Percentiles rank a stretch among this genome's conserved stretches.
phyloP scores from a whole-genome alignment of 805 yeast genomes.

The Lipomyces yamadae region DNA sequence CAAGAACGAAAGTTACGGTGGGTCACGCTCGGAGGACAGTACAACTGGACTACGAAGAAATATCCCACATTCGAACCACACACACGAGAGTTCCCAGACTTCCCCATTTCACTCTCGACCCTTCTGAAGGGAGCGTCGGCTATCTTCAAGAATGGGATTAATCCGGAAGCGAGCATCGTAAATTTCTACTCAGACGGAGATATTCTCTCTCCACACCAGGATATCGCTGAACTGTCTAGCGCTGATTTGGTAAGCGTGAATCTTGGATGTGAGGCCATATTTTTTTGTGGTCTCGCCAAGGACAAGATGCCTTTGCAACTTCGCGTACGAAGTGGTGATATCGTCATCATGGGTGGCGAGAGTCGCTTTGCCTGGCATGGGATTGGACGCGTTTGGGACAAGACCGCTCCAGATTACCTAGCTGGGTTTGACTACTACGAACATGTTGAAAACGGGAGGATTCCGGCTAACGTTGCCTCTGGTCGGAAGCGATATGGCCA shows the following conservation, averaged over 20 bases:
- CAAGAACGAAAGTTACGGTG: constrained; percentile 47
- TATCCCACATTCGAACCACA: constrained; percentile 48
- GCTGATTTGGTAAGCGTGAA: constrained; percentile 49
- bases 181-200: constrained; percentile 53
- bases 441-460: background rate
- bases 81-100: constrained; percentile 37
- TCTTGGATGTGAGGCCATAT: constrained; percentile 50
- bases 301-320: constrained; percentile 45
- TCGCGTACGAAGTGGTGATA: constrained; percentile 49
- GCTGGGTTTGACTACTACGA: constrained; percentile 22
- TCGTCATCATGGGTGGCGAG: constrained; percentile 51
- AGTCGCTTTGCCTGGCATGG: constrained; percentile 52
- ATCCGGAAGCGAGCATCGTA: constrained; percentile 51
- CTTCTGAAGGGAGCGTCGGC: constrained; percentile 17
- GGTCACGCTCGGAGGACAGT: constrained; percentile 55
- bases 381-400: constrained; percentile 48
- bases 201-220: constrained; percentile 52
- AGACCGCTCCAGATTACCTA: constrained; percentile 45
- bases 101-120: constrained; percentile 33
- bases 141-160: constrained; percentile 23
- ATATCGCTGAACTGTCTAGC: constrained; percentile 48
- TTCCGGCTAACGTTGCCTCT: background rate
- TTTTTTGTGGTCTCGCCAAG: constrained; percentile 35
- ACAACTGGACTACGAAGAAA: constrained; percentile 51
- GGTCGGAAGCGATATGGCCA: constrained; percentile 33